A percentile compares a stretch with the other conserved stretches of the same genome.
Conservation (phyloP, 768 basidiomycete genomes). For the Cubamyces sp. region DNA sequence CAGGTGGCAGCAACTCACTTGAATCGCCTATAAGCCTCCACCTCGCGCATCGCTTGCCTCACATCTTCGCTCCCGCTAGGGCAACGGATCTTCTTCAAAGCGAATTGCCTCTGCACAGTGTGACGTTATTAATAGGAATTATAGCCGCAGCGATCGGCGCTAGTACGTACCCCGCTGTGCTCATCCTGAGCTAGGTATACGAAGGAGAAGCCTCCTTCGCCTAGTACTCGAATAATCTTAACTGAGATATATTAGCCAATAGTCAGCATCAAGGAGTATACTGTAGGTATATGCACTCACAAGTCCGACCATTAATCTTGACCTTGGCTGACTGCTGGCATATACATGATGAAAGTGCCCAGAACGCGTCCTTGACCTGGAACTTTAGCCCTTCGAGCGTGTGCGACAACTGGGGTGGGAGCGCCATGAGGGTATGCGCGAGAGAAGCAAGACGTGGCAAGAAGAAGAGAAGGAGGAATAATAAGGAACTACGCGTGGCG, state of each 20-base stretch:
- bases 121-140: conserved; percentile 6
- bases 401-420: conserved; percentile 33
- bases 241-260: conserved; percentile 45
- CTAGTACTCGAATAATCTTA: conserved; percentile 89
- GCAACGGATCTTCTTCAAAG: conserved; percentile 96
- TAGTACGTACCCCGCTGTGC: conserved; percentile 68
- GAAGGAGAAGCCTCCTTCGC: conserved; percentile 95
- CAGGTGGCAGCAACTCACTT: conserved; percentile 55
- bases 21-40: conserved; percentile 94
- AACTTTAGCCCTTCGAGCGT: conserved; percentile 35
- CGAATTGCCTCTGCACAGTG: conserved; percentile 75
- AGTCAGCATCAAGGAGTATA: neutral
- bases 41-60: conserved; percentile 86
- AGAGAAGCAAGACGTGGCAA: conserved; percentile 2
- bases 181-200: conserved; percentile 90
- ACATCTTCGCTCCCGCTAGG: conserved; percentile 88
- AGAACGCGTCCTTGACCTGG: conserved; percentile 80
- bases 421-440: conserved; percentile 23
- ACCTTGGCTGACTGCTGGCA: conserved; percentile 83
- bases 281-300: conserved; percentile 49
- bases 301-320: conserved; percentile 95
- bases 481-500: neutral
- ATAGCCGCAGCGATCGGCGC: conserved; percentile 6
- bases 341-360: conserved; percentile 79
- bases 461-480: neutral